phyloP scores from a whole-genome alignment of 2,329 filamentous ascomycete species.

The Talaromyces sp. region DNA sequence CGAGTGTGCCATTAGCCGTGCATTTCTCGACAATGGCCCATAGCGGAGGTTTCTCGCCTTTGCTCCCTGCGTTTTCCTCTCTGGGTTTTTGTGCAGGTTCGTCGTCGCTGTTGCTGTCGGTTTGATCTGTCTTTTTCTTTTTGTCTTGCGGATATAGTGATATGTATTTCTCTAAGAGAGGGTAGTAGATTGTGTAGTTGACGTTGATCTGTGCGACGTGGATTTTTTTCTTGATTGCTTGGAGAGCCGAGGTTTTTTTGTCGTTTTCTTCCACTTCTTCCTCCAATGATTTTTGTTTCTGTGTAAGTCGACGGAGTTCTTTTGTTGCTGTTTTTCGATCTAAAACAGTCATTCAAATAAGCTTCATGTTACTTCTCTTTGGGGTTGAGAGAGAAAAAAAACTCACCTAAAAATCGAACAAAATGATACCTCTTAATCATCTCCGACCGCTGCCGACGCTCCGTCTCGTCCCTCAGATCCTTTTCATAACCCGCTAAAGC shows the following conservation, averaged over 20 bases:
- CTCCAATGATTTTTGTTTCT: slow-evolving; percentile 30
- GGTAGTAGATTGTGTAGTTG: slow-evolving; percentile 59
- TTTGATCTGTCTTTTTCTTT: slow-evolving; percentile 14
- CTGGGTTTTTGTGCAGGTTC: background rate
- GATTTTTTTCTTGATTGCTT: slow-evolving; percentile 29
- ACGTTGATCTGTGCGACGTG: slow-evolving; percentile 52
- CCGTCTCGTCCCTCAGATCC: slow-evolving; percentile 47
- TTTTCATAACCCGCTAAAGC: slow-evolving; percentile 52
- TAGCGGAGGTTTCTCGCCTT: slow-evolving; percentile 32
- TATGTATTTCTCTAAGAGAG: slow-evolving; percentile 54
- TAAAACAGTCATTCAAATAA: slow-evolving; percentile 14
- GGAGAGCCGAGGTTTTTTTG: slow-evolving; percentile 15
- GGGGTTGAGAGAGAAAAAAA: too few species aligned
- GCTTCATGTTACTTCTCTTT: background rate
- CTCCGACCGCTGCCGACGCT: slow-evolving; percentile 45
- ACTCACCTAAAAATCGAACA: slow-evolving; percentile 55
- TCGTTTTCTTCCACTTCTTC: slow-evolving; percentile 14
- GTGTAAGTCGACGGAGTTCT: slow-evolving; percentile 26
- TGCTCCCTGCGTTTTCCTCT: background rate
- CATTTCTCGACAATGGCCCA: slow-evolving; percentile 41
- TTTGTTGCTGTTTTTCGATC: slow-evolving; percentile 39
- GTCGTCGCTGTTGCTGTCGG: background rate
- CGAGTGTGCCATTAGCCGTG: slow-evolving; percentile 38
- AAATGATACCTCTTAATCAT: slow-evolving; percentile 60
- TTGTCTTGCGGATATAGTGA: slow-evolving; percentile 46